Evolutionary conservation across 768 basidiomycete species (phyloP).

Genomic region (Tubosaeta sp.): DNA sequence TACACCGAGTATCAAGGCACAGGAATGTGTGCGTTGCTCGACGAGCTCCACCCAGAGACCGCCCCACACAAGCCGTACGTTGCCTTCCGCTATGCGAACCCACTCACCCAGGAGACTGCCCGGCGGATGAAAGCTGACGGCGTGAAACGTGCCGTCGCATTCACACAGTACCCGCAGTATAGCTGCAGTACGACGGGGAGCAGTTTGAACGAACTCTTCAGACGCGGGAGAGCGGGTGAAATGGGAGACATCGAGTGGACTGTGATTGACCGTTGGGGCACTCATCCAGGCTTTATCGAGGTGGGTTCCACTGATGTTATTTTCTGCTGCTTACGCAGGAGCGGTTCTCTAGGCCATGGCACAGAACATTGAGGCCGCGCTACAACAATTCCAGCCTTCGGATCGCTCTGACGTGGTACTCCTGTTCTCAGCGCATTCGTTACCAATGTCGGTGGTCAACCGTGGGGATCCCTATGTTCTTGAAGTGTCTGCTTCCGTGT

Average conservation of each 20-base stretch:
- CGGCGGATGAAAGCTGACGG: conserved; percentile 86
- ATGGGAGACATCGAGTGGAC: conserved; percentile 83
- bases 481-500: conserved; percentile 92
- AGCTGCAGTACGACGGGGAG: conserved; percentile 98
- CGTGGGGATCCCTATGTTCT: conserved; percentile 96
- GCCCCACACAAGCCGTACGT: conserved; percentile 97
- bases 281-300: conserved; percentile 91
- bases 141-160: conserved; percentile 88
- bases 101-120: conserved; percentile 80
- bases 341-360: conserved; percentile 67
- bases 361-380: conserved; percentile 78
- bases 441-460: conserved; percentile 98
- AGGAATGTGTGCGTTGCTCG: conserved; percentile 84
- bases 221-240: conserved; percentile 57
- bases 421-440: conserved; percentile 94
- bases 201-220: conserved; percentile 89
- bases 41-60: conserved; percentile 89
- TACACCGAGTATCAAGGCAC: conserved; percentile 89
- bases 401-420: conserved; percentile 73
- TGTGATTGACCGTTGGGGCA: conserved; percentile 97
- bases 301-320: conserved; percentile 40
- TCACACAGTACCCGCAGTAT: conserved; percentile 99
- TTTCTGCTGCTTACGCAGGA: conserved; percentile 1
- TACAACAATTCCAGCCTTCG: conserved; percentile 71
- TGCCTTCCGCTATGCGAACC: conserved; percentile 91